phyloP scores from a whole-genome alignment of 768 basidiomycete genomes.

The Exsudoporus frostii region DNA sequence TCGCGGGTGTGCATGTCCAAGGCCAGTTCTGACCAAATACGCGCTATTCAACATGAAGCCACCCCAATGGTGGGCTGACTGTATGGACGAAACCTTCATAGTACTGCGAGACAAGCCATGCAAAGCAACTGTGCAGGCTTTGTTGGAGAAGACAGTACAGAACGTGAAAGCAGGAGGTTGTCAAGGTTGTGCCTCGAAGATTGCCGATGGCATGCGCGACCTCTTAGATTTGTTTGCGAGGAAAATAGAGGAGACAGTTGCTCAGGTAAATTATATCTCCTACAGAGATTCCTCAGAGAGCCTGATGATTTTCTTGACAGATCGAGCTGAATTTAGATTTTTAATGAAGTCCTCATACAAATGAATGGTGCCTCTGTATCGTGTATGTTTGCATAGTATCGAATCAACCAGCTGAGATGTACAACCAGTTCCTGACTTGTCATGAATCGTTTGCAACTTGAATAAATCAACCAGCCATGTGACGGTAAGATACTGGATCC shows the following conservation, averaged over 20 bases:
- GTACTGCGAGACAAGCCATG: constrained; percentile 20
- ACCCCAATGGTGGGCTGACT: constrained; percentile 21
- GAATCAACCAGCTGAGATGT: too few relatives aligned
- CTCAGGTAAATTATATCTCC: not conserved
- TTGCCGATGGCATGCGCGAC: constrained; percentile 13
- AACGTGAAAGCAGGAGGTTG: not conserved
- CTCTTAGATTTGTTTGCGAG: constrained; percentile 7
- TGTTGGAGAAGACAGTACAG: constrained; percentile 1
- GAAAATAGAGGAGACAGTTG: constrained; percentile 10
- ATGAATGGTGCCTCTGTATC: not conserved
- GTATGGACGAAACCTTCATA: constrained; percentile 11
- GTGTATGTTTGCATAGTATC: not conserved
- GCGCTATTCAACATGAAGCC: not conserved
- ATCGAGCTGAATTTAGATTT: constrained; percentile 9
- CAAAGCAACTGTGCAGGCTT: constrained; percentile 1
- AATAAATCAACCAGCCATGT: too few relatives aligned
- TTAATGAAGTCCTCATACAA: not conserved
- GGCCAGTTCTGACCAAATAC: not conserved
- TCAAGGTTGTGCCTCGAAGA: not conserved
- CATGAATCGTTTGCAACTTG: too few relatives aligned
- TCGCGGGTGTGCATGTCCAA: not conserved
- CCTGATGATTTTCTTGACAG: not conserved
- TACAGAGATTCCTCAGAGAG: too few relatives aligned
- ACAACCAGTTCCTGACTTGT: too few relatives aligned
- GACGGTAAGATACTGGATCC: too few relatives aligned